Evolutionary conservation across 352 stramenopile species (phyloP), one percentile per base, ranked within the genome.

Genomic region (Pythium utonaiense): DNA sequence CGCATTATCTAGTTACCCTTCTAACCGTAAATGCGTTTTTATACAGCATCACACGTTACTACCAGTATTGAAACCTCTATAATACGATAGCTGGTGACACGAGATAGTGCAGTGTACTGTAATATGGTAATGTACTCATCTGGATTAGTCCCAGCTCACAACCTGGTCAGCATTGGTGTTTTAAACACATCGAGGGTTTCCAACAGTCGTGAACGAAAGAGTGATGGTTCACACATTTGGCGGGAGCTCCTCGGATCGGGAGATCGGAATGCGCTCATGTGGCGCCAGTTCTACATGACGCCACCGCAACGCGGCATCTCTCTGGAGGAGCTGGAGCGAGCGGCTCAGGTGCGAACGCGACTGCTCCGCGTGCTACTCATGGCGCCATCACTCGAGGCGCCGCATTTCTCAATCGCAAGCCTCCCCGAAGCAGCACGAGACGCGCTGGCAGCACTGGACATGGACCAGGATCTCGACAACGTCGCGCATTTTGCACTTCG

Each of bases 301-400:
- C 73, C 93, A 40, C 96, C 96, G 12, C 74, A 72, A 31, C 78
- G 84, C 30, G 85, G 97, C 60, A 75, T 99, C 45, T 85, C 78
- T 52, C 74, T 99, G 45, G 95, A 99, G 47, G 92, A 98, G 49
- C 96, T 99, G 70, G 85, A 99, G 70, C 64, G 89, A 33, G 83
- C 85, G 66, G 72, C 92, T 12, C 64, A 97, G 28, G 70, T 89
- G 58, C 74, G 96, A 9, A 16, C 89, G 6, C 58, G 73, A 16
- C 34, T 91, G n/a, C 60, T 93, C n/a, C 64, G 54, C 9, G 52
- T 57, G 30, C 25, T 83, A 14, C 6, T 21, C 10, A 40, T 42
- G 19, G 10, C 13, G 52, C 60, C 47, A 2, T 55, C 38, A 1
- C 6, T 24, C n/a, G 41, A 62, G 1, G 38, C n/a, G 12, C 19